These are phyloP conservation scores for Lomentospora prolificans DNA, from an alignment of 2,329 filamentous ascomycete species.

Conservation along the genomic window DNA sequence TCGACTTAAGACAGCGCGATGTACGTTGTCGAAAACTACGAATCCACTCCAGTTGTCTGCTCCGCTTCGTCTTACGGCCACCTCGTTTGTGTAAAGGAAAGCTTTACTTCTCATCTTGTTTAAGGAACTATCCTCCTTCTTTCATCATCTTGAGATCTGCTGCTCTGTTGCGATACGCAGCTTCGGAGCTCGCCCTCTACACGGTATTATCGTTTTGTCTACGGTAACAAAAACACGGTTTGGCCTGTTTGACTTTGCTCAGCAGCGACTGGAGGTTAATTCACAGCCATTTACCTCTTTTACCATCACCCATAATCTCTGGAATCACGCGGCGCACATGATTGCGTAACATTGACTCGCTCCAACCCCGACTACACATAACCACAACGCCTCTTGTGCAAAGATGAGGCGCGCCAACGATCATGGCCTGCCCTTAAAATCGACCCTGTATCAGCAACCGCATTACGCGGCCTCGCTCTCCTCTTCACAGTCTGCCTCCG, in stretches of 20 bases:
- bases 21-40: slow-evolving; percentile 42
- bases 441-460: slow-evolving; percentile 27
- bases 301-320: slow-evolving; percentile 5
- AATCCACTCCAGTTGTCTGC: slow-evolving; percentile 52
- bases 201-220: slow-evolving; percentile 23
- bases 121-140: slow-evolving; percentile 31
- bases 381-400: slow-evolving; percentile 20
- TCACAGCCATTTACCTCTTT: slow-evolving; percentile 11
- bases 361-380: slow-evolving; percentile 17
- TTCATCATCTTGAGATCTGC: slow-evolving; percentile 27
- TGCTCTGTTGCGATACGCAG: slow-evolving; percentile 24
- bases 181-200: slow-evolving; percentile 27
- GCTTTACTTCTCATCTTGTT: slow-evolving; percentile 27
- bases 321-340: neutral
- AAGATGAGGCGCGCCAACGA: slow-evolving; percentile 49
- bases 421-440: slow-evolving; percentile 42
- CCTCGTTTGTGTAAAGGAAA: slow-evolving; percentile 35
- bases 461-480: slow-evolving; percentile 53
- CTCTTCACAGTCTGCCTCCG: slow-evolving; percentile 63
- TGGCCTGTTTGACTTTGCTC: slow-evolving; percentile 21
- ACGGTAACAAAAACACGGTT: slow-evolving; percentile 21
- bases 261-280: slow-evolving; percentile 23
- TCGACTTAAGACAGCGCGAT: slow-evolving; percentile 30
- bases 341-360: slow-evolving; percentile 17
- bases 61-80: slow-evolving; percentile 50